Base-by-base conservation (phyloP, 805 yeast genomes). In the Groenewaldozyma tartarivorans region DNA sequence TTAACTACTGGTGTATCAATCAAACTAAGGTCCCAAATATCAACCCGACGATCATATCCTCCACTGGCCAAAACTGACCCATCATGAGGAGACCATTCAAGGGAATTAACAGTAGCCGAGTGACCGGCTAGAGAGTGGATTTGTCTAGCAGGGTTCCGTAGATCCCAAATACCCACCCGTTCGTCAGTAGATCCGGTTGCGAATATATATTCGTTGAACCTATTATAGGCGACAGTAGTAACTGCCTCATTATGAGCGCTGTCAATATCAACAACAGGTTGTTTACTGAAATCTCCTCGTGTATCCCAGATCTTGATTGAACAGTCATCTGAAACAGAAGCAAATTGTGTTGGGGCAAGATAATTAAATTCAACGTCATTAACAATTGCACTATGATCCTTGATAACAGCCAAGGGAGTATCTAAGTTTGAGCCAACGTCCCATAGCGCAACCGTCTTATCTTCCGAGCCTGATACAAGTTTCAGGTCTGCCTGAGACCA, bases 121-220 rank as follows among this genome's bases (percentile, higher is more conserved):
- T 84, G 94, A 20, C 92, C 94, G 48, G 68, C 73, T 18, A 86
- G 63, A 43, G 72, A 71, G 52, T 88, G 69, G 24, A 82, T 49
- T 20, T 88, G 82, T 15, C 63, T 58, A 1, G 64, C 49, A 19
- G 76, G 66, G 51, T 75, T 75, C 54, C 94, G 71, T 43, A 85
- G 61, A 57, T 87, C 95, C 78, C 86, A 85, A 20, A 81, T 62
- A 37, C 72, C 72, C 16, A 84, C 73, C 11, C 76, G 63, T 50
- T 77, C 78, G 55, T 86, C 95, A 18, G 81, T 74, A 5, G 86
- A 81, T 19, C 82, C 95, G 0, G 92, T 81, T 9, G 80, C 90
- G 36, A 82, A 67, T 40, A 83, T 56, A 29, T 72, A 60, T 31
- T 58, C 57, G 24, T 67, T 57, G 18, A 54, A 52, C 0, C 84